phyloP scores from a whole-genome alignment of 139 green algal genomes.

The Pleodorina starrii region DNA sequence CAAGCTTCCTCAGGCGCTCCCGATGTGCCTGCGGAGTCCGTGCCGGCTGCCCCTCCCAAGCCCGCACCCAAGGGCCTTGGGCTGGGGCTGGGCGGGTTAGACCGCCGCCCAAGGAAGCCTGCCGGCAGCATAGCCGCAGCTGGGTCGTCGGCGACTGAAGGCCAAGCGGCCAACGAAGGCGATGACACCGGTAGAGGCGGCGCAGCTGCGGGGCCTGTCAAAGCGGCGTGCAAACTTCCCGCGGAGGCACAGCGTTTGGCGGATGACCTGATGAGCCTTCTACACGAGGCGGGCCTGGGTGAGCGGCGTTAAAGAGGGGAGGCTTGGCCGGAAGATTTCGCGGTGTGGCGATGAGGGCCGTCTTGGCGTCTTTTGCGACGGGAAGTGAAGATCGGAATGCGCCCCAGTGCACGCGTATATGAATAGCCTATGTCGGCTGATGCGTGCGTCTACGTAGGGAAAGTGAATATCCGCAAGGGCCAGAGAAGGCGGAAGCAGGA shows the following conservation, averaged over 20 bases:
- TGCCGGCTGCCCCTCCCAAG: not conserved
- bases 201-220: not conserved
- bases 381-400: too few species aligned
- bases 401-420: too few species aligned
- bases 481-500: too few species aligned
- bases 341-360: too few species aligned
- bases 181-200: not conserved
- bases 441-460: too few species aligned
- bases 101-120: not conserved
- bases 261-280: constrained; percentile 63
- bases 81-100: not conserved
- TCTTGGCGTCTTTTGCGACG: too few species aligned
- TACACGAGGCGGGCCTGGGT: constrained; percentile 43
- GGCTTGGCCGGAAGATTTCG: too few species aligned
- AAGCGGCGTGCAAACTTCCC: not conserved
- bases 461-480: too few species aligned
- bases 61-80: not conserved
- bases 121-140: not conserved
- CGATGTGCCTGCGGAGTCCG: not conserved
- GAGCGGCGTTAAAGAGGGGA: too few species aligned
- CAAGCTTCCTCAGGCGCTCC: not conserved
- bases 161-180: too few species aligned
- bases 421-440: too few species aligned
- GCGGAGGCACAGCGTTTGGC: constrained; percentile 61
- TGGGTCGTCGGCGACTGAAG: not conserved